Percentiles rank a stretch among this genome's conserved stretches.
Conservation (phyloP, 2,329 filamentous ascomycete species). For the Sphaerulina musiva region DNA sequence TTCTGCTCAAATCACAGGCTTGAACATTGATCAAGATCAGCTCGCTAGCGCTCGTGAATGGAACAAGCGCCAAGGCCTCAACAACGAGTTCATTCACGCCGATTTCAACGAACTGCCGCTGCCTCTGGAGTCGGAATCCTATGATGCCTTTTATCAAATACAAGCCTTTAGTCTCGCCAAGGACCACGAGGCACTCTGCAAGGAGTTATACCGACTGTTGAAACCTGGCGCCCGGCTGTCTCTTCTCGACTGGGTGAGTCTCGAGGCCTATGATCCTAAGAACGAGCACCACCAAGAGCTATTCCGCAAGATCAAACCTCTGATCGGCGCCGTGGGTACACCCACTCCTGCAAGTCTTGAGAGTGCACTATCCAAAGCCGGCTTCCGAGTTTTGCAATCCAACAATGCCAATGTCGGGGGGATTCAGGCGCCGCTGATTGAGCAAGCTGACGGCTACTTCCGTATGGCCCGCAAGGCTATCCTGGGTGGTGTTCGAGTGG, state of each 20-base stretch:
- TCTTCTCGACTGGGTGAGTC: conserved; percentile 28
- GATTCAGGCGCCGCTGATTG: conserved; percentile 27
- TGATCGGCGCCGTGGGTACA: conserved; percentile 29
- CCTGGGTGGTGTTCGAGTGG: conserved; percentile 20
- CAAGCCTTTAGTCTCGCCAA: conserved; percentile 29
- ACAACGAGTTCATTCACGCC: conserved; percentile 23
- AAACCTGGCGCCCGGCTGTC: conserved; percentile 27
- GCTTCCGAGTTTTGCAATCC: conserved; percentile 22
- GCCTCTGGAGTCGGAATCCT: conserved; percentile 22
- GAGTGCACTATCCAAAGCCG: conserved; percentile 21
- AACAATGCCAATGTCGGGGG: conserved; percentile 26
- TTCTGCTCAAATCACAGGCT: conserved; percentile 25
- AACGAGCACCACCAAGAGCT: conserved; percentile 22
- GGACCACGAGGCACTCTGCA: conserved; percentile 21
- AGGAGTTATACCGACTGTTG: conserved; percentile 26
- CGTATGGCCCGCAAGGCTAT: conserved; percentile 14
- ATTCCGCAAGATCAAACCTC: conserved; percentile 27
- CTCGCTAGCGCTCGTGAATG: conserved; percentile 24
- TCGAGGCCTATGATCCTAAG: conserved; percentile 23
- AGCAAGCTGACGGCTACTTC: conserved; percentile 26
- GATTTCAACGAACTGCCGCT: conserved; percentile 30
- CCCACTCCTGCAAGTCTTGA: conserved; percentile 25
- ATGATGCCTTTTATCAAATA: conserved; percentile 31
- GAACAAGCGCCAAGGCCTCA: conserved; percentile 19
- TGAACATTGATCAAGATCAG: conserved; percentile 30